These are phyloP conservation scores for Trypanosoma congolense DNA, from an alignment of 208 protist genomes.

Conservation along the genomic window DNA sequence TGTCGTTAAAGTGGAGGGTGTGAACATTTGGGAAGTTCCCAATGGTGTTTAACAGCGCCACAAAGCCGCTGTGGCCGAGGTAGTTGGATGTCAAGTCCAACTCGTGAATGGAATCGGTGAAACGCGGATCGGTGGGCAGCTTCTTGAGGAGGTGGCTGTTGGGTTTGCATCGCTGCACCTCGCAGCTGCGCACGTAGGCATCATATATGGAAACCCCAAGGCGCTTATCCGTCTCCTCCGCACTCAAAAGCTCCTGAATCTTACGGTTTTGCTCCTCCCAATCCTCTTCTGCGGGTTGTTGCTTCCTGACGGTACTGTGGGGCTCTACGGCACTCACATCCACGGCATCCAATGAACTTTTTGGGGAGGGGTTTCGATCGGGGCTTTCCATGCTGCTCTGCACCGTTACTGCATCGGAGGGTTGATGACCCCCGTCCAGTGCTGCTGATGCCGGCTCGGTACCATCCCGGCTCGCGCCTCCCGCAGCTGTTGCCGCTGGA, in stretches of 20 bases:
- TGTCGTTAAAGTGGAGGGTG: conserved; percentile 78
- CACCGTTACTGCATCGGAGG: background rate
- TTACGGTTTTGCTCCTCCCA: conserved; percentile 16
- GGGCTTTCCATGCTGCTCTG: background rate
- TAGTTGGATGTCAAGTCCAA: conserved; percentile 87
- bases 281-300: conserved; percentile 5
- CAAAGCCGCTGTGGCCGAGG: conserved; percentile 80
- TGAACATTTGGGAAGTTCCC: conserved; percentile 65
- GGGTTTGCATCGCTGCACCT: conserved; percentile 70
- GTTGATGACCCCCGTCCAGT: background rate
- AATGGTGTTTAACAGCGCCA: conserved; percentile 75
- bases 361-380: background rate
- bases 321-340: background rate
- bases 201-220: conserved; percentile 70
- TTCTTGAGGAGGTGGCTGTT: conserved; percentile 86
- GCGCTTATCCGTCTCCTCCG: conserved; percentile 42
- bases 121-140: conserved; percentile 70
- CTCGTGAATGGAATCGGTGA: conserved; percentile 68
- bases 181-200: conserved; percentile 80
- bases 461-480: background rate
- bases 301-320: background rate
- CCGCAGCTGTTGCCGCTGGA: too few relatives aligned
- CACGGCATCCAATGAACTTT: background rate
- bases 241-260: conserved; percentile 33
- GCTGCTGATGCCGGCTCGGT: background rate